Conservation (phyloP, 257 asterid species). For the Perilla frutescens region DNA sequence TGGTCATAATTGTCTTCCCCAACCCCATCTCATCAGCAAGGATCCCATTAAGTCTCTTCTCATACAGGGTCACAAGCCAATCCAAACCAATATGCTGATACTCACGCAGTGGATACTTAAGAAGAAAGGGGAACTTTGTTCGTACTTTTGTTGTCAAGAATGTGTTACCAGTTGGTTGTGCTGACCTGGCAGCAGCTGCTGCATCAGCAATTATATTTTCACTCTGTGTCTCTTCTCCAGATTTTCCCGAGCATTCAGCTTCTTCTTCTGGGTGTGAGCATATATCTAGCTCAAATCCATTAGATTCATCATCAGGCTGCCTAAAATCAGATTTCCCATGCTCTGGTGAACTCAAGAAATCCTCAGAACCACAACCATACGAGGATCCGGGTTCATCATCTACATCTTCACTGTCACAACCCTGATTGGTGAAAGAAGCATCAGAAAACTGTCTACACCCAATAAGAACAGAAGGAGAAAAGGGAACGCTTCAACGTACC, state of each 20-base stretch:
- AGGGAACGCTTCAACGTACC: constrained; percentile 60
- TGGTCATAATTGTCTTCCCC: constrained; percentile 99
- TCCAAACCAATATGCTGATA: constrained; percentile 99
- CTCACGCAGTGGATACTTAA: constrained; percentile 96
- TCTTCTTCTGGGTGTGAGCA: constrained; percentile 51
- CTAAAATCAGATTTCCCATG: constrained; percentile 46
- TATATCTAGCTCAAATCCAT: constrained; percentile 45
- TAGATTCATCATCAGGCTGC: constrained; percentile 50
- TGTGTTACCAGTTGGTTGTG: constrained; percentile 99
- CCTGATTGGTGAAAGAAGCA: constrained; percentile 55
- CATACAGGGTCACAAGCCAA: constrained; percentile 99
- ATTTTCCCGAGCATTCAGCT: constrained; percentile 52
- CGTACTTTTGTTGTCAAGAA: constrained; percentile 94
- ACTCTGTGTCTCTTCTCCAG: constrained; percentile 71
- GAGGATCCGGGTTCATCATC: constrained; percentile 53
- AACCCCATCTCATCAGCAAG: constrained; percentile 99
- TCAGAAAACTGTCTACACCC: constrained; percentile 35
- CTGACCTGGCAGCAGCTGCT: constrained; percentile 98
- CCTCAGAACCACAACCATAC: constrained; percentile 68
- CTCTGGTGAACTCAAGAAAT: constrained; percentile 50
- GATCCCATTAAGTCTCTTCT: constrained; percentile 97
- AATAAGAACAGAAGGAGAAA: constrained; percentile 23
- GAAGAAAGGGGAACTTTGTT: constrained; percentile 95
- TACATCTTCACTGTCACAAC: constrained; percentile 48
- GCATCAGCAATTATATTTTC: constrained; percentile 90